A percentile compares a stretch with the other conserved stretches of the same genome.
phyloP scores from a whole-genome alignment of 441 rosid genomes.

The Raphanus hybrid region DNA sequence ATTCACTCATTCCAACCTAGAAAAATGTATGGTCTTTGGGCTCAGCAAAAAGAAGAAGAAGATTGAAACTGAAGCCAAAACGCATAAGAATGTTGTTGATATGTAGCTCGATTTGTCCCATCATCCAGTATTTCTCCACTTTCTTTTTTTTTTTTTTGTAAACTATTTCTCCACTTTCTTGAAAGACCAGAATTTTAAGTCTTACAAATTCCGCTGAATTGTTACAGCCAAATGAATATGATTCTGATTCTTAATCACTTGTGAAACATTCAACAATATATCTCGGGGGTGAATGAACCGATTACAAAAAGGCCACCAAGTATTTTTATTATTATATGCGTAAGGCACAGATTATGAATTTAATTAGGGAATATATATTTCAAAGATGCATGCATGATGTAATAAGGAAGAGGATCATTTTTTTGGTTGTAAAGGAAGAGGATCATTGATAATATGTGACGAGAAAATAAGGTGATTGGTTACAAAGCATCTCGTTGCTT shows the following conservation, averaged over 20 bases:
- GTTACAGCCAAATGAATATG: slow-evolving; percentile 3
- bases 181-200: background rate
- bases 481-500: slow-evolving; percentile 33
- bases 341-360: background rate
- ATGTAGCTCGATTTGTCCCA: slow-evolving; percentile 26
- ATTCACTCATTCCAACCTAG: no score
- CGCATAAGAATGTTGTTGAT: slow-evolving; percentile 28
- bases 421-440: background rate
- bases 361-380: slow-evolving; percentile 10
- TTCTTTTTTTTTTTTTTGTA: background rate
- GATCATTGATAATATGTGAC: slow-evolving; percentile 25
- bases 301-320: background rate
- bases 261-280: background rate
- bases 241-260: slow-evolving; percentile 4
- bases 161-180: slow-evolving; percentile 19
- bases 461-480: slow-evolving; percentile 17
- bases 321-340: background rate
- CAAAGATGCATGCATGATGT: slow-evolving; percentile 35
- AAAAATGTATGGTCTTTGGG: background rate
- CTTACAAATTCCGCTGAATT: no score
- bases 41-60: background rate
- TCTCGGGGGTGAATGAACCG: background rate
- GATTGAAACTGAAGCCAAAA: background rate
- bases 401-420: background rate
- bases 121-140: slow-evolving; percentile 26